phyloP scores from a whole-genome alignment of 164 flowering plant species.

The Warburgia ugandensis region DNA sequence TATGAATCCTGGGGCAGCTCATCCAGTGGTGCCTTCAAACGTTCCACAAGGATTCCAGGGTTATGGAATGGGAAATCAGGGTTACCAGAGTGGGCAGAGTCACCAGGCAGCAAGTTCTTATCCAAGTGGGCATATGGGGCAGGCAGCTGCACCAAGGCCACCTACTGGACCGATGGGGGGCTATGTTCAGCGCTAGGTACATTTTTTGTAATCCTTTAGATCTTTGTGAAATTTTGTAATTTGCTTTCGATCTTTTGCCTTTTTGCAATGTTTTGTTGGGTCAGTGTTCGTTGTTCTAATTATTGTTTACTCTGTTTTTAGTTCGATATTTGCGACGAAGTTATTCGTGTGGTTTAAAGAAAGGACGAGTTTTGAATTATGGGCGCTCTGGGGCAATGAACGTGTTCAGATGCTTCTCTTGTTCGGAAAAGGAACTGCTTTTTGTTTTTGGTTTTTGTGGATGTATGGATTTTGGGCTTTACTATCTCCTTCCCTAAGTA shows the following conservation, averaged over 20 bases:
- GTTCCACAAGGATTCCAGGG: constrained; percentile 15
- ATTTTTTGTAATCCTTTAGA: too few species aligned
- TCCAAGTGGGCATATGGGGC: constrained; percentile 17
- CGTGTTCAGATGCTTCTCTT: constrained; percentile 21
- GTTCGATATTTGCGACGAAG: constrained; percentile 20
- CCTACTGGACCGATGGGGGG: too few species aligned
- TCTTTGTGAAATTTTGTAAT: not conserved
- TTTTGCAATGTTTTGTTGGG: not conserved
- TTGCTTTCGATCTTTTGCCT: not conserved
- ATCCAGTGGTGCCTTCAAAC: constrained; percentile 4
- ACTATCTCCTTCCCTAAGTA: too few species aligned
- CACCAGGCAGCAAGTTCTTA: constrained; percentile 14
- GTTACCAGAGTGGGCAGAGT: constrained; percentile 17
- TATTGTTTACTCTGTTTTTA: constrained; percentile 14
- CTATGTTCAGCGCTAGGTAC: too few species aligned
- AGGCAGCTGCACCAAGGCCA: constrained; percentile 18
- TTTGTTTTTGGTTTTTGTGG: not conserved
- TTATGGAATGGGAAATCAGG: constrained; percentile 19
- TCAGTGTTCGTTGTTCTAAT: constrained; percentile 16
- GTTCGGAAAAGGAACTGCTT: constrained; percentile 15
- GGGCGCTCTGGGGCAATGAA: constrained; percentile 22
- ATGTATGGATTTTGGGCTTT: too few species aligned
- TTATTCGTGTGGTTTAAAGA: constrained; percentile 35
- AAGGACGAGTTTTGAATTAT: constrained; percentile 22
- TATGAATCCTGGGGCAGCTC: constrained; percentile 7